A percentile compares a stretch with the other conserved stretches of the same genome.
phyloP scores from a whole-genome alignment of 73 alveolate genomes.

The Stentor roeselii region DNA sequence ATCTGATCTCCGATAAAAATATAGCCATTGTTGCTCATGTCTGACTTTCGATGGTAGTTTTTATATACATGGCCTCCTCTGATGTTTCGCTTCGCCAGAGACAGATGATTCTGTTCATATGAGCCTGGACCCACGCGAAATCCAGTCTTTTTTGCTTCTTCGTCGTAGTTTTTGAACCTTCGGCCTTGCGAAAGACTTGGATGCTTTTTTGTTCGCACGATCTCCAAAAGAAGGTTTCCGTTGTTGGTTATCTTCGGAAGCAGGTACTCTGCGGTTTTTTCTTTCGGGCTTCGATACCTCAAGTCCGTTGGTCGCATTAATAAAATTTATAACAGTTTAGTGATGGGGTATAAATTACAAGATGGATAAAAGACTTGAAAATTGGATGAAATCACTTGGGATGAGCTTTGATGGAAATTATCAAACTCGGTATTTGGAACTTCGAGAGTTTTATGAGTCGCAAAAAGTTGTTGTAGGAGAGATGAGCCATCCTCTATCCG shows the following conservation, averaged over 20 bases:
- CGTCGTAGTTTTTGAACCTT: slow-evolving; percentile 1
- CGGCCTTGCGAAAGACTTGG: slow-evolving; percentile 9
- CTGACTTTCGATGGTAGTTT: background rate
- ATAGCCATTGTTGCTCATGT: slow-evolving; percentile 8
- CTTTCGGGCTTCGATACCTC: background rate
- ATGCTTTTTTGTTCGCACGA: background rate
- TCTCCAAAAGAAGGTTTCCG: background rate
- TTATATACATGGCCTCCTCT: slow-evolving; percentile 24
- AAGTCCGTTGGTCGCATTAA: background rate
- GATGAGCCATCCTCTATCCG: background rate
- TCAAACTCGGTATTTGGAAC: background rate
- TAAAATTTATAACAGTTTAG: too few species aligned
- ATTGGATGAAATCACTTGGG: background rate
- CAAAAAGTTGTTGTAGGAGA: background rate
- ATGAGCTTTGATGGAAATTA: background rate
- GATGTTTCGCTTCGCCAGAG: background rate
- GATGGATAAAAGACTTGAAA: background rate
- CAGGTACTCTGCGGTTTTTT: background rate
- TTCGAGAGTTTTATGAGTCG: background rate
- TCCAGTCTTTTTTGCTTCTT: slow-evolving; percentile 14
- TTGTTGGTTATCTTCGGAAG: background rate
- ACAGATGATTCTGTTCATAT: background rate
- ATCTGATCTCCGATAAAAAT: background rate
- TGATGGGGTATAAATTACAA: background rate
- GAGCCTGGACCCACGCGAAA: slow-evolving; percentile 34